Base-by-base conservation (phyloP, 2,329 filamentous ascomycete genomes). In the Amphichorda felina region DNA sequence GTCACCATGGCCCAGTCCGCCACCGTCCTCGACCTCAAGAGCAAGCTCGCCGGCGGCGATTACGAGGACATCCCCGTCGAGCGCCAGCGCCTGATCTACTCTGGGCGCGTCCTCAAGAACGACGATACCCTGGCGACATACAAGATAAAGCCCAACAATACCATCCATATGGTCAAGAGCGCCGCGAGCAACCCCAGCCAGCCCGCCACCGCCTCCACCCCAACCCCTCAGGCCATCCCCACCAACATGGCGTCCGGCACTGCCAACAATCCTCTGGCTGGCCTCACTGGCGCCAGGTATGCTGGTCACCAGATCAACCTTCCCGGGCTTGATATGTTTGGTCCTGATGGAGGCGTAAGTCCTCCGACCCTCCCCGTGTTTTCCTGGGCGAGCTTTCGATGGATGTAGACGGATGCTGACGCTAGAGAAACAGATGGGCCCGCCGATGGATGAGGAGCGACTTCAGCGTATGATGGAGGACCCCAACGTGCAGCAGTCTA, bases 61-160 rank as follows among this genome's bases (percentile, higher is more conserved):
- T 85, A 80, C 53, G 89, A 93, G 57, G 81, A 94, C 56, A 78
- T 94, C 38, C 82, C 91, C 24, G 71, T 80, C 36, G 86, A 94
- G 52, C 77, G 87, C 47, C 89, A 96, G 63, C 84, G 91, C 41
- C 70, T 98, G 43, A 98, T 98, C 63, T 98, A 96, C 68, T 95
- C 89, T 5, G 91, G 91, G 36, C 81, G 89, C 41, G 89, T 98
- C 41, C 77, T 98, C 64, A 98, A 96, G 67, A 91, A 98, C 56
- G 77, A 82, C 40, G 89, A 98, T 49, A 79, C 82, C 0, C 65
- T 98, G 30, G 76, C 71, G 43, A 75, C 76, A 38, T 93, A 93
- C 66, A 96, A 95, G 68, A 88, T 98, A 60, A 95, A 95, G 69
- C 72, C 85, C 44, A 87, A 88, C 43, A 91, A 96, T 60, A 96